Conservation (phyloP, 2,329 filamentous ascomycete species). For the Aspergillus pseudoglaucus region DNA sequence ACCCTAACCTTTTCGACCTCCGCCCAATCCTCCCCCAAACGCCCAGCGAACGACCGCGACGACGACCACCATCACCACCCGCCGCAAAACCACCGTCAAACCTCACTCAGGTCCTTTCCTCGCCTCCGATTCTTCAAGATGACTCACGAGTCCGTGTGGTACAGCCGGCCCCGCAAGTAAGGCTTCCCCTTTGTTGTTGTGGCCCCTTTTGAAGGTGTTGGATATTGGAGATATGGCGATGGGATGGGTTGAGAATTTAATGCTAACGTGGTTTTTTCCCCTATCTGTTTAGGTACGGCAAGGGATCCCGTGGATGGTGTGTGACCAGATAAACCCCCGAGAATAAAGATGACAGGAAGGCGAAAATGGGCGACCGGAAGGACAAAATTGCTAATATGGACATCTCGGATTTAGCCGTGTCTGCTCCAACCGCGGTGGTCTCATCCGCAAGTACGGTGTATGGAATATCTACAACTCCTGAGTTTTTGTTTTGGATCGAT, state of each 20-base stretch:
- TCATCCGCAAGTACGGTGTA: slow-evolving; percentile 97
- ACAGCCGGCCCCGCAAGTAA: slow-evolving; percentile 92
- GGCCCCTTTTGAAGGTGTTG: slow-evolving; percentile 8
- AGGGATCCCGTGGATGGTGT: slow-evolving; percentile 91
- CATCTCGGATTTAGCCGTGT: slow-evolving; percentile 53
- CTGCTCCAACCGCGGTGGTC: slow-evolving; percentile 94
- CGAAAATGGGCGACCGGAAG: slow-evolving; percentile 7
- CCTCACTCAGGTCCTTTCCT: slow-evolving; percentile 16
- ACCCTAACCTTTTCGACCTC: slow-evolving; percentile 15
- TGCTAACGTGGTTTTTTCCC: slow-evolving; percentile 13
- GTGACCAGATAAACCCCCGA: slow-evolving; percentile 30
- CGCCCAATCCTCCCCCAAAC: slow-evolving; percentile 11
- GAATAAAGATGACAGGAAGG: slow-evolving; percentile 5
- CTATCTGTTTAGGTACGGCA: slow-evolving; percentile 54
- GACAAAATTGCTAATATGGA: slow-evolving; percentile 20
- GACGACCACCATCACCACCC: slow-evolving; percentile 14
- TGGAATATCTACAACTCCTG: slow-evolving; percentile 12
- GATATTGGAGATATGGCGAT: neutral
- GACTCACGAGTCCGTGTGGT: slow-evolving; percentile 97
- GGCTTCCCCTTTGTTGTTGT: slow-evolving; percentile 7
- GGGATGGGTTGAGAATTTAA: slow-evolving; percentile 2
- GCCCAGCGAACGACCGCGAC: slow-evolving; percentile 24
- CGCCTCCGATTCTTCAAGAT: slow-evolving; percentile 51
- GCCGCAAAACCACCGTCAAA: slow-evolving; percentile 27
- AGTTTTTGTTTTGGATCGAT: neutral